Conservation (phyloP, 257 asterid species). For the Lycium ferocissimum region DNA sequence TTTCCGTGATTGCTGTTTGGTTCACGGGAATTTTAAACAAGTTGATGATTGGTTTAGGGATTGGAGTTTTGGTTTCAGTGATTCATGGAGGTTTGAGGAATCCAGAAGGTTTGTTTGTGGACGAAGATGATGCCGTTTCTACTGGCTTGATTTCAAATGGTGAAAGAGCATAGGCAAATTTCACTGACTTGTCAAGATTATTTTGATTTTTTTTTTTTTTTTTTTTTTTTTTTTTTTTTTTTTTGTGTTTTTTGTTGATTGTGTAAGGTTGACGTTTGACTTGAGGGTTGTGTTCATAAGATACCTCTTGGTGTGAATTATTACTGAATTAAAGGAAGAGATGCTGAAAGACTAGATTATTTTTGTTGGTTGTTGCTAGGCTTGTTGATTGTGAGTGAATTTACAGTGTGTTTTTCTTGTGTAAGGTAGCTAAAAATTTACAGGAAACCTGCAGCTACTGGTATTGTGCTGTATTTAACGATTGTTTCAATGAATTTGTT, state of each 20-base stretch:
- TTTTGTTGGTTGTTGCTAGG: background rate
- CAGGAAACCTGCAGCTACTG: conserved; percentile 18
- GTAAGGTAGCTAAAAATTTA: background rate
- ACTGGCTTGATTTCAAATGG: conserved; percentile 55
- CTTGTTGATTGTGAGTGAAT: background rate
- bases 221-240: background rate
- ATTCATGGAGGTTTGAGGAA: conserved; percentile 69
- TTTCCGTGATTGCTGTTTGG: conserved; percentile 50
- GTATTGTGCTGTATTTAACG: background rate
- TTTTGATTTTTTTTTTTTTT: background rate
- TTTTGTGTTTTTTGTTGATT: background rate
- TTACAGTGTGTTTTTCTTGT: background rate
- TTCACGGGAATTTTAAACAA: conserved; percentile 52
- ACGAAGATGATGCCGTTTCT: conserved; percentile 67
- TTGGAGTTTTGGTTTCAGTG: conserved; percentile 53
- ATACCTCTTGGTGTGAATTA: background rate
- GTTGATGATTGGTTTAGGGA: conserved; percentile 58
- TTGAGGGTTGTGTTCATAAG: background rate
- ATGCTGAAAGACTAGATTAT: background rate
- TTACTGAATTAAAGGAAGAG: background rate
- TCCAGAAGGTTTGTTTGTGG: conserved; percentile 71
- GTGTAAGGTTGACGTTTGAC: background rate
- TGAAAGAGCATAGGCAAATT: conserved; percentile 29
- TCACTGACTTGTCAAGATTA: background rate
- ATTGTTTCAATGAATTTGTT: conserved; percentile 28